Percentiles rank a stretch among this genome's conserved stretches.
Conservation (phyloP, 1,284 basidiomycete genomes). For the Acaromyces ingoldii region DNA sequence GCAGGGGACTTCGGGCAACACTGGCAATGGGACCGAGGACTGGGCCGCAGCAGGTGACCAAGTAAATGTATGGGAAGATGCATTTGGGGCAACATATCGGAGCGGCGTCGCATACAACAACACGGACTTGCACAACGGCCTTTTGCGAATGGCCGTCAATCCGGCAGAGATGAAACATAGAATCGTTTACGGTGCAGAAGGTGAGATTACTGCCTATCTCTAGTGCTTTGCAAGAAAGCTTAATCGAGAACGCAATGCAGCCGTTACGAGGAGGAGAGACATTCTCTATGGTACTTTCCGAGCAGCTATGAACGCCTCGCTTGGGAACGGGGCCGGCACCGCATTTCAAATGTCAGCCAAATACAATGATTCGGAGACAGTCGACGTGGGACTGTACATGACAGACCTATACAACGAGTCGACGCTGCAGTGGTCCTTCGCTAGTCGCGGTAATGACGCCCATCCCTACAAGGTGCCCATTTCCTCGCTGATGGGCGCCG, state of each 20-base stretch:
- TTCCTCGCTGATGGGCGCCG: slow-evolving; percentile 13
- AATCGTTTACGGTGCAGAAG: slow-evolving; percentile 29
- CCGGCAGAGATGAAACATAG: slow-evolving; percentile 19
- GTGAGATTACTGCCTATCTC: too few species aligned
- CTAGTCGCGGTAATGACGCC: slow-evolving; percentile 17
- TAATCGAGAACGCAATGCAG: too few species aligned
- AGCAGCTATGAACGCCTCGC: slow-evolving; percentile 22
- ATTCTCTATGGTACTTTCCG: slow-evolving; percentile 40
- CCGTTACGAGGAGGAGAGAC: slow-evolving; percentile 30
- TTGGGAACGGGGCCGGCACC: slow-evolving; percentile 18
- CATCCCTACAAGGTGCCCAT: slow-evolving; percentile 23
- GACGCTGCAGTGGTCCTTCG: slow-evolving; percentile 27
- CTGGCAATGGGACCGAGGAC: slow-evolving; percentile 18
- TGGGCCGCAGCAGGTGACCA: slow-evolving; percentile 28
- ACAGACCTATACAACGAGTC: too few species aligned
- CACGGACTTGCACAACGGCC: slow-evolving; percentile 24
- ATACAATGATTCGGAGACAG: slow-evolving; percentile 25
- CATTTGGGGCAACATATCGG: slow-evolving; percentile 31
- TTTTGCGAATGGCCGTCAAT: slow-evolving; percentile 21
- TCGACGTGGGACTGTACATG: slow-evolving; percentile 15
- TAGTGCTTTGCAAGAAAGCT: too few species aligned
- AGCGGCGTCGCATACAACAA: slow-evolving; percentile 33
- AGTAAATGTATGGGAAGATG: slow-evolving; percentile 33
- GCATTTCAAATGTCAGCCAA: slow-evolving; percentile 24
- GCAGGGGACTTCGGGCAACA: slow-evolving; percentile 17